Conservation (phyloP, 208 protist species). For the Trypanosoma cruzi region DNA sequence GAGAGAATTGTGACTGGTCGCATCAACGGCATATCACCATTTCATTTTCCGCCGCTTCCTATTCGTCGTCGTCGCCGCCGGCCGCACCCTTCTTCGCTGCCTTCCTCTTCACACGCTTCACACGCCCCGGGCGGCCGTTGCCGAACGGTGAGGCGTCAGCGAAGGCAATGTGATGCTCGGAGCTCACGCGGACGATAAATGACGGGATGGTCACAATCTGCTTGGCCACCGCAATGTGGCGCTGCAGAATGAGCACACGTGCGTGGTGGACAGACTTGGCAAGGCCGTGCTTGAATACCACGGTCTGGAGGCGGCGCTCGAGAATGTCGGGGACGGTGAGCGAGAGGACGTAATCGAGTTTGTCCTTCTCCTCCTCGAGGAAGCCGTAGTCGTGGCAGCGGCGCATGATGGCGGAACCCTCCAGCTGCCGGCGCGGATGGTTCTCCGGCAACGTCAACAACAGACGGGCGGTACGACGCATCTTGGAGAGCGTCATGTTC, state of each 20-base stretch:
- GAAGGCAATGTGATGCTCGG: conserved; percentile 99
- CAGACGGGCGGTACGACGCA: conserved; percentile 98
- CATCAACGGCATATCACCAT: background rate
- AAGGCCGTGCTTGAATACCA: conserved; percentile 98
- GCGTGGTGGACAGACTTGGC: conserved; percentile 99
- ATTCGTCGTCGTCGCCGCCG: conserved; percentile 58
- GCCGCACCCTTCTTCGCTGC: conserved; percentile 68
- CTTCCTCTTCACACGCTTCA: conserved; percentile 93
- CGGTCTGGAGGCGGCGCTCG: conserved; percentile 99
- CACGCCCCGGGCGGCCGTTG: conserved; percentile 96
- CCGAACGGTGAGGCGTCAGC: conserved; percentile 96
- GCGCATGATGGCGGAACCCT: conserved; percentile 99
- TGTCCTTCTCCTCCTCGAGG: conserved; percentile 98
- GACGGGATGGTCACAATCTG: conserved; percentile 99
- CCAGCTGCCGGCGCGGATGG: conserved; percentile 96
- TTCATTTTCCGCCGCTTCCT: background rate
- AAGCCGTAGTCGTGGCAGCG: conserved; percentile 98
- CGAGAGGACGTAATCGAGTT: conserved; percentile 99
- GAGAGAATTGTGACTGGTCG: background rate
- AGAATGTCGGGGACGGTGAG: conserved; percentile 99
- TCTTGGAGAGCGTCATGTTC: conserved; percentile 98
- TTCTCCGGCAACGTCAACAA: conserved; percentile 99
- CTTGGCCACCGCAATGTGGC: conserved; percentile 99
- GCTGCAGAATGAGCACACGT: conserved; percentile 98
- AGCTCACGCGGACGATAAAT: conserved; percentile 99